These are phyloP conservation scores for Soucietia sequanensis DNA, from an alignment of 805 yeast species.

Conservation along the genomic window DNA sequence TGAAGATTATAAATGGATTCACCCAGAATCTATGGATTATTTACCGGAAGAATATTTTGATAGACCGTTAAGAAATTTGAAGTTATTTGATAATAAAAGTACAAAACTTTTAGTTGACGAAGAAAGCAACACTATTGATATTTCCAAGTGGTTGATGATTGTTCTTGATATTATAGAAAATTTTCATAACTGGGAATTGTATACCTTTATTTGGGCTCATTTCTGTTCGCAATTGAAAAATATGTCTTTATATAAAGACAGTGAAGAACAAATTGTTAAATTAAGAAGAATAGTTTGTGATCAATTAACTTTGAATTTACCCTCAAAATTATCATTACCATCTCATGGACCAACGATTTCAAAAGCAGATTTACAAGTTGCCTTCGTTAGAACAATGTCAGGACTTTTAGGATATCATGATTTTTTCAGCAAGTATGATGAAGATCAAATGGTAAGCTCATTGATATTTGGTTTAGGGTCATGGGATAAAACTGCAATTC, in stretches of 20 bases:
- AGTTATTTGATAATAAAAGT: constrained; percentile 10
- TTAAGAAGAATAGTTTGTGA: constrained; percentile 54
- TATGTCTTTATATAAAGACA: constrained; percentile 47
- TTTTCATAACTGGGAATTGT: constrained; percentile 68
- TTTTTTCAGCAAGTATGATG: constrained; percentile 52
- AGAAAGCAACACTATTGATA: constrained; percentile 31
- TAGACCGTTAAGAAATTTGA: constrained; percentile 32
- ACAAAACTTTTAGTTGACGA: constrained; percentile 1
- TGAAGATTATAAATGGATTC: constrained; percentile 47
- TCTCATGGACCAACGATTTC: constrained; percentile 30
- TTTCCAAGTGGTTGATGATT: constrained; percentile 51
- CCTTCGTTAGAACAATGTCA: constrained; percentile 59
- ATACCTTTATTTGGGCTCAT: constrained; percentile 64
- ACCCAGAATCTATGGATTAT: constrained; percentile 55
- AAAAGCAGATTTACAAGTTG: constrained; percentile 65
- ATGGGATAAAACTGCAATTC: constrained; percentile 77
- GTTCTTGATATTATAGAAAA: constrained; percentile 49
- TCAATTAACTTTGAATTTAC: constrained; percentile 53
- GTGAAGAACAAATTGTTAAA: constrained; percentile 34
- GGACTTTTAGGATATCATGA: constrained; percentile 61
- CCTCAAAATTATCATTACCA: constrained; percentile 41
- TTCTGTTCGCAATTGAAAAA: constrained; percentile 70
- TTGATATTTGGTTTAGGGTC: constrained; percentile 61
- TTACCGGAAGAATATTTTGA: constrained; percentile 45
- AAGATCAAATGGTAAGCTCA: constrained; percentile 62